Evolutionary conservation across 768 basidiomycete genomes (phyloP).

Genomic region (Amanita thiersii): DNA sequence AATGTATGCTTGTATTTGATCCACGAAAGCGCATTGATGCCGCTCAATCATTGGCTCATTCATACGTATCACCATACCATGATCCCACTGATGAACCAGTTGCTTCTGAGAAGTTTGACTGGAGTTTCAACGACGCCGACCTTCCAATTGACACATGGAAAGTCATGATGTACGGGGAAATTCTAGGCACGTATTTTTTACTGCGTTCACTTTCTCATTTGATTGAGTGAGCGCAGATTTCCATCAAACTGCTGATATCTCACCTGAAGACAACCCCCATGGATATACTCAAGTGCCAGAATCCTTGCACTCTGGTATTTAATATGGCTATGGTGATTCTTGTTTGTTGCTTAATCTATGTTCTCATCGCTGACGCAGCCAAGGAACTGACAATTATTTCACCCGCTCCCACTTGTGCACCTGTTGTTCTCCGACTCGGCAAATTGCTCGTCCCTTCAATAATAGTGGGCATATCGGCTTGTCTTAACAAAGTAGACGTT

Average conservation of each 20-base stretch:
- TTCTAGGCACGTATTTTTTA: conserved; percentile 63
- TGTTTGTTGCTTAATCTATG: not conserved
- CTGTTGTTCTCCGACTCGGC: no score
- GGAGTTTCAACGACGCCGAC: conserved; percentile 99
- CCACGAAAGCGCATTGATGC: conserved; percentile 96
- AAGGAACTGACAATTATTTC: no score
- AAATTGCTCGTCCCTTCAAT: no score
- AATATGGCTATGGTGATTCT: not conserved
- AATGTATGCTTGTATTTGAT: conserved; percentile 99
- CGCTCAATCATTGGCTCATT: conserved; percentile 79
- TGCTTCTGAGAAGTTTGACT: conserved; percentile 92
- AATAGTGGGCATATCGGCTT: no score
- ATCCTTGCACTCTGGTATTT: not conserved
- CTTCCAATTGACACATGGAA: conserved; percentile 99
- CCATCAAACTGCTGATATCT: conserved; percentile 51
- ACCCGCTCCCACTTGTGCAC: no score
- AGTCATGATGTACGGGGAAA: conserved; percentile 99
- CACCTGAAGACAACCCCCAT: conserved; percentile 2
- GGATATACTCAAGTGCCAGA: not conserved
- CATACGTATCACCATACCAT: conserved; percentile 95
- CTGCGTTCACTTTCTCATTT: not conserved
- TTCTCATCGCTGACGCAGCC: no score
- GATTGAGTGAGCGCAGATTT: conserved; percentile 42
- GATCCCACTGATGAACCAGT: conserved; percentile 97
- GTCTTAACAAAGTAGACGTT: no score